phyloP scores from a whole-genome alignment of 129 eudicot species.

The Mikania micrantha region DNA sequence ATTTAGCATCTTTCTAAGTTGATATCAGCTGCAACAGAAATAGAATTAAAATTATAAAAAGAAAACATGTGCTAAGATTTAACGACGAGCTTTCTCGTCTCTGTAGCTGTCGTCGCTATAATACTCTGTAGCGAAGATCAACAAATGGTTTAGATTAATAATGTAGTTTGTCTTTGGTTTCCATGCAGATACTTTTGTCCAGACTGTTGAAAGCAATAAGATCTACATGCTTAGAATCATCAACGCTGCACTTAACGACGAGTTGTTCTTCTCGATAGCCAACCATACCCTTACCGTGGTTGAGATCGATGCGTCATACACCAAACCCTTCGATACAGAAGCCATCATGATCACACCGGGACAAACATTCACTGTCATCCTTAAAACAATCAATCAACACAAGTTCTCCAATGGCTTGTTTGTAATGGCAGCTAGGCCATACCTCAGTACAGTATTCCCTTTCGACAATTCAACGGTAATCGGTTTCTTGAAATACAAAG shows the following conservation, averaged over 20 bases:
- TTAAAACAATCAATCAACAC: slow-evolving; percentile 45
- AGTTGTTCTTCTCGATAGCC: slow-evolving; percentile 55
- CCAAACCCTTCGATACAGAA: slow-evolving; percentile 59
- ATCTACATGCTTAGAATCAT: slow-evolving; percentile 71
- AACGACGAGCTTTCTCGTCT: too few species aligned
- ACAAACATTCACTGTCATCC: slow-evolving; percentile 60
- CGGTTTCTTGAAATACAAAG: slow-evolving; percentile 53
- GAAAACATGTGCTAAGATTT: too few species aligned
- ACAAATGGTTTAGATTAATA: background rate
- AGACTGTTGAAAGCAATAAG: slow-evolving; percentile 46
- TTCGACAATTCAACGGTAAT: slow-evolving; percentile 60
- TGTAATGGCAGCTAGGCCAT: slow-evolving; percentile 80
- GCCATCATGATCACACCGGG: slow-evolving; percentile 83
- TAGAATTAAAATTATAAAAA: too few species aligned
- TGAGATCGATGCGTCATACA: slow-evolving; percentile 61
- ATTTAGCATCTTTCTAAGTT: too few species aligned
- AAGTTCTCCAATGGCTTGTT: slow-evolving; percentile 32
- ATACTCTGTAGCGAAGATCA: too few species aligned
- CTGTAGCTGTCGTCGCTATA: too few species aligned
- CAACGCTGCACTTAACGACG: slow-evolving; percentile 69
- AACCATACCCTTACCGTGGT: slow-evolving; percentile 65
- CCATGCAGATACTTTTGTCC: slow-evolving; percentile 55
- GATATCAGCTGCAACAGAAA: background rate
- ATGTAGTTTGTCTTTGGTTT: background rate
- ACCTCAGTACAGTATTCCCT: slow-evolving; percentile 61